Evolutionary conservation across 2,329 filamentous ascomycete genomes (phyloP), one percentile per base, ranked within the genome.

Genomic region (Plenodomus tracheiphilus): DNA sequence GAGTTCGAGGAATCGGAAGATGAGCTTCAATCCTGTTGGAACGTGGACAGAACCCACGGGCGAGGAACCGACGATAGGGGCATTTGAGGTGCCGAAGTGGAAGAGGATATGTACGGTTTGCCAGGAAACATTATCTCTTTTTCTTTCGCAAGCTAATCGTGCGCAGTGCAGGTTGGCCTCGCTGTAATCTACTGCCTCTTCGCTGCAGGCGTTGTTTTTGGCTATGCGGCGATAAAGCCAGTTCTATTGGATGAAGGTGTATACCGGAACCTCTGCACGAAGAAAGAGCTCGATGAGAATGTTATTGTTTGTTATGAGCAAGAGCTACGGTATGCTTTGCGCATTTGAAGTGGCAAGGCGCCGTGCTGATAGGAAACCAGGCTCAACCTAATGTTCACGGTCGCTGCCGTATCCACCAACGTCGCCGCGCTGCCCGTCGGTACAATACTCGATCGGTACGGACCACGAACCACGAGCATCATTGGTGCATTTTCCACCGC

Each of bases 311-410:
- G 72, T 53, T 74, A 73, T 43, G 63, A 69, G 51, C 72, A 74
- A 56, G 72, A 74, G 56, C 47, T 74, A 22, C 59, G 68, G 68
- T 69, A 21, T 35, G 58, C 56, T 19, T 4, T 11, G 6, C n/a
- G 10, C 11, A 86, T 91, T 2, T 10, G 28, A 15, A 11, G 86
- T 89, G 9, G 93, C 91, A 69, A 77, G 19, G 8, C 3, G 43
- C 47, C 36, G 30, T 6, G 37, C 51, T 61, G 39, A 61, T 34
- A 32, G 30, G 35, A 80, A 40, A 79, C 83, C 83, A 79, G 78
- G 50, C 80, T 96, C 47, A 96, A 96, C 70, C 77, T 96, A 58
- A 96, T 96, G 89, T 96, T 96, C 77, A 95, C 91, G 5, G 82
- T 91, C 35, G 91, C 91, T 11, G 91, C 91, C 13, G 91, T 96